Percentiles rank a stretch among this genome's conserved stretches.
These are phyloP conservation scores for Laguncularia racemosa DNA, from an alignment of 345 rosid genomes.

Conservation along the genomic window DNA sequence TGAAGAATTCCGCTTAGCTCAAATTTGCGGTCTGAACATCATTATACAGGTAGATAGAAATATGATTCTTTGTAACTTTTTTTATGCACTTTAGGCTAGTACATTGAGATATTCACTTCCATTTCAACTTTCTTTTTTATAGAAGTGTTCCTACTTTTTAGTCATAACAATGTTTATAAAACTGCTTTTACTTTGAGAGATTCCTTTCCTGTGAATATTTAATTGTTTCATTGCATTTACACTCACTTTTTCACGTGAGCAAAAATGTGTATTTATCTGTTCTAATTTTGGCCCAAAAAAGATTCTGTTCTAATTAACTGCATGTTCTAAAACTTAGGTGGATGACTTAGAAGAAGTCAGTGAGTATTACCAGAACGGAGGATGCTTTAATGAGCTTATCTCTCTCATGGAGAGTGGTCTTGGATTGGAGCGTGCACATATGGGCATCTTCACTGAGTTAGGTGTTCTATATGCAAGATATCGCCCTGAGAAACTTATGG, in stretches of 20 bases:
- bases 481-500: conserved; percentile 93
- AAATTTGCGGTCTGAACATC: conserved; percentile 93
- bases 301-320: conserved; percentile 1
- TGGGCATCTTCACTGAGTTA: conserved; percentile 96
- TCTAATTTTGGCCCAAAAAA: no score
- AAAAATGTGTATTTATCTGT: no score
- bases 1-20: conserved; percentile 94
- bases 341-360: conserved; percentile 96
- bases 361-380: conserved; percentile 89
- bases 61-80: conserved; percentile 4
- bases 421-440: conserved; percentile 94
- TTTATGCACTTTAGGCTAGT: neutral
- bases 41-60: conserved; percentile 69
- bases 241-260: no score
- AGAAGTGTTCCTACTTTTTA: no score
- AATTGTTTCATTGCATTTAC: no score
- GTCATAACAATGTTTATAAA: no score
- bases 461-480: conserved; percentile 98
- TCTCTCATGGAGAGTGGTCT: conserved; percentile 98
- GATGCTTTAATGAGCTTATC: conserved; percentile 81
- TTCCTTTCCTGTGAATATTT: no score
- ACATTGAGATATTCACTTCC: no score
- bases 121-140: no score
- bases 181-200: no score
- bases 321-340: conserved; percentile 35